These are phyloP conservation scores for Cutaneotrichosporon sp. DNA, from an alignment of 1,284 basidiomycete genomes.

Conservation along the genomic window DNA sequence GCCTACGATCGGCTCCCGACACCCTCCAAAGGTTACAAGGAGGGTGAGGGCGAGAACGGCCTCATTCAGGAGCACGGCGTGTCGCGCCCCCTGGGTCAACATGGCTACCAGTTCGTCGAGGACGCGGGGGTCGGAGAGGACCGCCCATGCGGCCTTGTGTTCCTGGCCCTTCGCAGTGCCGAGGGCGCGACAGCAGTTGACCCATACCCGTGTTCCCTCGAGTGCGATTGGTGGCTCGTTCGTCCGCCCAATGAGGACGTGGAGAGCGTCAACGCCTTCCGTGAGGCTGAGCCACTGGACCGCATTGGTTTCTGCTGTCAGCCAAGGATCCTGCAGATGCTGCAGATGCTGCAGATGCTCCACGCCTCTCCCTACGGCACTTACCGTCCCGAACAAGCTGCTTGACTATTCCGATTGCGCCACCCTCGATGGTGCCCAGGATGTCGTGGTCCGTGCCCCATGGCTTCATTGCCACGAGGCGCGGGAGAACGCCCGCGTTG, in stretches of 20 bases:
- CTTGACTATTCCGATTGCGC: constrained; percentile 80
- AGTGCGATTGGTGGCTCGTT: constrained; percentile 77
- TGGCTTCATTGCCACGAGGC: constrained; percentile 61
- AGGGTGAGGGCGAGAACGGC: constrained; percentile 77
- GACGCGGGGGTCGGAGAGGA: constrained; percentile 55
- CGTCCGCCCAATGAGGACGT: constrained; percentile 69
- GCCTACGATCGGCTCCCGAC: neutral
- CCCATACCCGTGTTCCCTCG: constrained; percentile 58
- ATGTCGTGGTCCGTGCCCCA: constrained; percentile 70
- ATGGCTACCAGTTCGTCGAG: constrained; percentile 65
- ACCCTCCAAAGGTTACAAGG: constrained; percentile 51
- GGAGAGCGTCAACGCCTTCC: constrained; percentile 57
- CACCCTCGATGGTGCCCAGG: constrained; percentile 78
- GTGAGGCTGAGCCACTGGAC: constrained; percentile 14
- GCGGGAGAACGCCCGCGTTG: constrained; percentile 60
- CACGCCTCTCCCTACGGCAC: neutral
- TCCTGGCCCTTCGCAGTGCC: constrained; percentile 37
- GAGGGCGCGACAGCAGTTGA: constrained; percentile 26
- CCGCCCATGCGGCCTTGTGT: constrained; percentile 51
- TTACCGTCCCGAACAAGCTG: constrained; percentile 54
- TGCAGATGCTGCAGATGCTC: no score
- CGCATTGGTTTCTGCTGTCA: constrained; percentile 13
- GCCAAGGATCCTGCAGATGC: no score
- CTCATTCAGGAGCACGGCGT: constrained; percentile 83
- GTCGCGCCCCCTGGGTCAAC: constrained; percentile 68